phyloP scores from a whole-genome alignment of 345 rosid species.

The Hibiscus trionum region DNA sequence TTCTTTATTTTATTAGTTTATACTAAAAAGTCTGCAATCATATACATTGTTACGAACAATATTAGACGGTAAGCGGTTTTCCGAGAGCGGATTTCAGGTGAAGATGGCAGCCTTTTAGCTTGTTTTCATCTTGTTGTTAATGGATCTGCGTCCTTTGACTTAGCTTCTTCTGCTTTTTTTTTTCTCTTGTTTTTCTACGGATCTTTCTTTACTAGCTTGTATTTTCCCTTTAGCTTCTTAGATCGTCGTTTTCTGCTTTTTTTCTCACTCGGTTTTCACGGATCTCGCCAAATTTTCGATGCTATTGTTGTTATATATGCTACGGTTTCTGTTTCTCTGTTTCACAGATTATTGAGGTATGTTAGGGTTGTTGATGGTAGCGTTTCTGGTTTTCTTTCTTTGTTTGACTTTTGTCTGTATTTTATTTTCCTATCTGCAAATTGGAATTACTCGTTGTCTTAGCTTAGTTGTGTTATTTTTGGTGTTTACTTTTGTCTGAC shows the following conservation, averaged over 20 bases:
- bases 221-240: background rate
- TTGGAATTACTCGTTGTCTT: background rate
- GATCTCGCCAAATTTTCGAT: background rate
- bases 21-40: background rate
- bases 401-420: background rate
- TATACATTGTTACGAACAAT: background rate
- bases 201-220: background rate
- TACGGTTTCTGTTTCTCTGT: background rate
- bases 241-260: background rate
- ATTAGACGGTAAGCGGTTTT: background rate
- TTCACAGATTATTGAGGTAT: background rate
- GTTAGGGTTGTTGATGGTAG: background rate
- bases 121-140: background rate
- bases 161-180: background rate
- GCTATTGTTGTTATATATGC: background rate
- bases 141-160: background rate
- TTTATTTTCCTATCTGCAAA: background rate
- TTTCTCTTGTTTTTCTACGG: background rate
- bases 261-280: background rate
- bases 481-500: background rate
- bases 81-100: constrained; percentile 4
- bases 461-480: background rate
- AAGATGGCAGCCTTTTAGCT: background rate
- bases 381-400: background rate
- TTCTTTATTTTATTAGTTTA: background rate